Base-by-base conservation (phyloP, 129 eudicot genomes). In the Lonicera japonica region DNA sequence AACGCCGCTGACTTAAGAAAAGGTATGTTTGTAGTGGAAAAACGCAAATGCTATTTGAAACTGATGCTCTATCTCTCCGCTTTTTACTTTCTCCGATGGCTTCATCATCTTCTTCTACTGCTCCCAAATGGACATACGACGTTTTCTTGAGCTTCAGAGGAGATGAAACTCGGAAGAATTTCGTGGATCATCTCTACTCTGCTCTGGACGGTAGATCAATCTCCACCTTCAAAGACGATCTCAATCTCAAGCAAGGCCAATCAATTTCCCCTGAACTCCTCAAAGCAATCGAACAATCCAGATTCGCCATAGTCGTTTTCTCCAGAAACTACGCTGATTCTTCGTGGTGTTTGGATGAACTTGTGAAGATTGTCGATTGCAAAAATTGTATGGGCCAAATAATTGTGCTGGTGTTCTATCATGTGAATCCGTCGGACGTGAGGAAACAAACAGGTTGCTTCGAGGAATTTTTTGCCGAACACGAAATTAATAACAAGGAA, bases 61-160 rank as follows among this genome's bases (percentile, higher is more conserved):
- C n/a, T n/a, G n/a, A n/a, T n/a, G n/a, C n/a, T n/a, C n/a, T n/a
- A n/a, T n/a, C n/a, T n/a, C n/a, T n/a, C n/a, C n/a, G n/a, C n/a
- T n/a, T n/a, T n/a, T n/a, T n/a, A n/a, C n/a, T n/a, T n/a, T n/a
- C n/a, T n/a, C n/a, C 36, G 6, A 29, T 29, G 36, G 36, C 36
- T 6, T 29, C 36, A 2, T 29, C 36, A 1, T 29, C 36, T 29
- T 45, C 15, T 71, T 22, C 25, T 2, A 8, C 54, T 61, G 16
- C 64, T 60, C 64, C 40, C 0, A 22, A 45, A 61, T 43, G 55
- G 55, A 61, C 18, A 2, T 10, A 61, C 40, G 66, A 43, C 1
- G 66, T 41, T 8, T 61, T 38, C 19, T 13, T 61, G 0, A 61
- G 66, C 21, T 61, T 61, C 40, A 61, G 66, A 40, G 66, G 66